Evolutionary conservation across 805 yeast species (phyloP), one percentile per base, ranked within the genome.

Genomic region (baker's yeast (Saccharomyces cerevisiae)): DNA sequence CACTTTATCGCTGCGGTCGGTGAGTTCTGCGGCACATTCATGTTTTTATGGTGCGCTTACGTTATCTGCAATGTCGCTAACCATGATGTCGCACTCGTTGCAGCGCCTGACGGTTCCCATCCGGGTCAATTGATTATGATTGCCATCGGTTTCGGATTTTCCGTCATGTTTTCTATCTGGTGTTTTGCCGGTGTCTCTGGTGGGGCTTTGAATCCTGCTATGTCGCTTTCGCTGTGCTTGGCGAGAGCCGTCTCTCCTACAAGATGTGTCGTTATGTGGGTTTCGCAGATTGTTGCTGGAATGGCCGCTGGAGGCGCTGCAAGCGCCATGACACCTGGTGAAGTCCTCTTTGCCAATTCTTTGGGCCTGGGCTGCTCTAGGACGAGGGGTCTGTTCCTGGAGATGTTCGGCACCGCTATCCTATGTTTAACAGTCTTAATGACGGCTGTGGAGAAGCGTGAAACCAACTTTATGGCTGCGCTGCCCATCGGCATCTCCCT

Each of bases 271-370:
- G 68, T 85, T 54, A 81, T 85, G 83, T 72, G 80, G 71, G 48
- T 84, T 53, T 61, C 91, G 46, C 96, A 89, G 74, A 68, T 88
- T 65, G 71, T 87, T 68, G 96, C 87, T 51, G 96, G 96, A 71
- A 85, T 89, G 84, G 89, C 89, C 64, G 96, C 96, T 54, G 96
- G 92, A 54, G 96, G 89, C 70, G 92, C 89, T 48, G 95, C 89
- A 50, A 73, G 80, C 59, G 94, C 89, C 47, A 80, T 88, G 84
- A 85, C 92, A 26, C 96, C 96, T 46, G 96, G 96, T 58, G 76
- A 76, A 50, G 76, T 88, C 61, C 76, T 81, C 5, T 88, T 87
- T 63, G 80, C 88, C 57, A 88, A 88, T 66, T 75, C 79, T 49
- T 73, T 87, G 56, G 90, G 92, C 54, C 83, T 83, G 55, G 94